Base-by-base conservation (phyloP, 192 early-diverging fungal species). In the Physocladia obscura region DNA sequence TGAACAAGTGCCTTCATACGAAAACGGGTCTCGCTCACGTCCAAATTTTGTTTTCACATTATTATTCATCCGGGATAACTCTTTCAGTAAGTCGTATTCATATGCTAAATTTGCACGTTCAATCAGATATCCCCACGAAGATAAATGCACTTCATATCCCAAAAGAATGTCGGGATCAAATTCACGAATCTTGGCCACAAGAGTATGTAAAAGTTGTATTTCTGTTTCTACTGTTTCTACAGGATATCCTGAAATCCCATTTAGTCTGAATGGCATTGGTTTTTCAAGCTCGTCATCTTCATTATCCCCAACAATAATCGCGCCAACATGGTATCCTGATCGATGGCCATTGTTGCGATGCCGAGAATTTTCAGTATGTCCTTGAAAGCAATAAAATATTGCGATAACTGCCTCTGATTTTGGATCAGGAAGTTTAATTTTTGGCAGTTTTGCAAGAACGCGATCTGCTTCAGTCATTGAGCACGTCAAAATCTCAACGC, bases 51-150 rank as follows among this genome's bases (percentile, higher is more conserved):
- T 76, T 22, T 81, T 79, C 31, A 67, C 70, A 30, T 65, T 34
- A 4, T 47, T 56, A 22, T 73, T 37, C 22, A 89, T 69, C 1
- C 86, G 84, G 4, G 86, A 85, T 0, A 91, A 63, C 27, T 74
- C 75, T 22, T 37, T 32, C 49, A 57, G 55, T 35, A 89, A 71
- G 22, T 87, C 77, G 35, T 37, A 77, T 15, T 49, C 62, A 50
- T 82, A 87, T 2, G 57, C 69, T 27, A 34, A 24, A 37, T 62
- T 50, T 2, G 79, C 76, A 4, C 90, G 84, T 50, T 92, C 88
- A 21, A 93, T 73, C 8, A 92, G 70, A 68, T 92, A 98, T 2
- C 96, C 96, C 96, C 94, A 98, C 0, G 94, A 96, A 6, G 86
- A 61, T 22, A 76, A 82, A 36, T 98, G 89, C 2, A 97, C 69